Evolutionary conservation across 1,284 basidiomycete genomes (phyloP).

Genomic region (Golubevia sp.): DNA sequence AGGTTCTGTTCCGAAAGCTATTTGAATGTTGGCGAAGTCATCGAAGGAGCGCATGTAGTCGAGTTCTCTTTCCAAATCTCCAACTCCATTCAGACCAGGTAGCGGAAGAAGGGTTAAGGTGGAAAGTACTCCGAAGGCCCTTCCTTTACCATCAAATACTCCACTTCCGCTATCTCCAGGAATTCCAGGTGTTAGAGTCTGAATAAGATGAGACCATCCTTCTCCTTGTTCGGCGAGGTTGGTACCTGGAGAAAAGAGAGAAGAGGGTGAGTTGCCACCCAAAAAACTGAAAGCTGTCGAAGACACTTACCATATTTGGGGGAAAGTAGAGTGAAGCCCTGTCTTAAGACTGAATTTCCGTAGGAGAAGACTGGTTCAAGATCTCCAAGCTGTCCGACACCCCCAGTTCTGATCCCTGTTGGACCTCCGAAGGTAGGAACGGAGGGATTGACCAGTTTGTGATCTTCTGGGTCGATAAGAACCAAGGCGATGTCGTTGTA

Average conservation of each 20-base stretch:
- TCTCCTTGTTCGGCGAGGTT: slow-evolving; percentile 21
- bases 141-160: slow-evolving; percentile 25
- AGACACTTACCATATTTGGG: slow-evolving; percentile 33
- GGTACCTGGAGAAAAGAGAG: slow-evolving; percentile 1
- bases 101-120: slow-evolving; percentile 33
- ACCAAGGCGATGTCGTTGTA: slow-evolving; percentile 38
- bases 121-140: slow-evolving; percentile 27
- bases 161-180: slow-evolving; percentile 37
- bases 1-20: slow-evolving; percentile 25
- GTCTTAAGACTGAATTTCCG: slow-evolving; percentile 39
- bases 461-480: slow-evolving; percentile 30
- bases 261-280: too few species aligned
- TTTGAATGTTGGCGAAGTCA: slow-evolving; percentile 29
- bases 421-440: slow-evolving; percentile 37
- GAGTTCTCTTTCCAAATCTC: slow-evolving; percentile 25
- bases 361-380: slow-evolving; percentile 32
- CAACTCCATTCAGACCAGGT: slow-evolving; percentile 30
- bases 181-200: slow-evolving; percentile 26
- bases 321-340: slow-evolving; percentile 24
- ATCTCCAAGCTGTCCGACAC: slow-evolving; percentile 5
- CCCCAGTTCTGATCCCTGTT: slow-evolving; percentile 17
- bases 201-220: slow-evolving; percentile 34
- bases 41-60: slow-evolving; percentile 18
- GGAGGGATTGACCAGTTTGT: slow-evolving; percentile 33
- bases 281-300: too few species aligned